Evolutionary conservation across 2,329 filamentous ascomycete species (phyloP).

Genomic region (Diaporthe australafricana): DNA sequence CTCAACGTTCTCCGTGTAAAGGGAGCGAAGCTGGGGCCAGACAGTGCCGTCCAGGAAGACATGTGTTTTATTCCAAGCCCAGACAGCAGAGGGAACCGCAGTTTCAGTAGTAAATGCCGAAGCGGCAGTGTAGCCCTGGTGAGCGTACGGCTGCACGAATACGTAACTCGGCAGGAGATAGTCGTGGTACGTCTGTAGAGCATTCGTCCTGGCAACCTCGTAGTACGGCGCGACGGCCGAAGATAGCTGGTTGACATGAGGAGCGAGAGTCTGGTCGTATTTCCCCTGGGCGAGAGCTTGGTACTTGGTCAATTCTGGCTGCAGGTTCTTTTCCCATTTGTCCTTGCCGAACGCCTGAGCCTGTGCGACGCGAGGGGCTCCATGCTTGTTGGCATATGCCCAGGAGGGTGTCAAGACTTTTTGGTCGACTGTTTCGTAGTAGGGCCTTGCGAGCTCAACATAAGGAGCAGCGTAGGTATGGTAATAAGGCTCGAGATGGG

Average conservation of each 20-base stretch:
- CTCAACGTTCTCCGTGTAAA: constrained; percentile 94
- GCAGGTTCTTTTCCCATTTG: constrained; percentile 83
- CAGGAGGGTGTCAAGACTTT: constrained; percentile 77
- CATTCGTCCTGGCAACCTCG: constrained; percentile 70
- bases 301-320: constrained; percentile 78
- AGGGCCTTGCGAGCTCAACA: constrained; percentile 80
- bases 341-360: constrained; percentile 73
- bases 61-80: constrained; percentile 76
- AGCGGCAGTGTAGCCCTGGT: constrained; percentile 74
- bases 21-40: constrained; percentile 82
- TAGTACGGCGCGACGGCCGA: constrained; percentile 78
- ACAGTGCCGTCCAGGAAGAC: constrained; percentile 80
- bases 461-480: constrained; percentile 86
- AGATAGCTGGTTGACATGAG: constrained; percentile 75
- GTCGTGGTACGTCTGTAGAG: constrained; percentile 76
- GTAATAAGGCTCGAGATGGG: constrained; percentile 88
- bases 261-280: constrained; percentile 79
- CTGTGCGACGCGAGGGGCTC: constrained; percentile 77
- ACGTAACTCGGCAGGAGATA: constrained; percentile 81
- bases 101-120: constrained; percentile 76
- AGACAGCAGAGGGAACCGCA: constrained; percentile 77
- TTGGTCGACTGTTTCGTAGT: constrained; percentile 73
- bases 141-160: constrained; percentile 78
- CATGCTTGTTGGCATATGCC: constrained; percentile 77
- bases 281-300: constrained; percentile 70